Evolutionary conservation across 768 basidiomycete genomes (phyloP).

Genomic region (Tephrocybe sp.): DNA sequence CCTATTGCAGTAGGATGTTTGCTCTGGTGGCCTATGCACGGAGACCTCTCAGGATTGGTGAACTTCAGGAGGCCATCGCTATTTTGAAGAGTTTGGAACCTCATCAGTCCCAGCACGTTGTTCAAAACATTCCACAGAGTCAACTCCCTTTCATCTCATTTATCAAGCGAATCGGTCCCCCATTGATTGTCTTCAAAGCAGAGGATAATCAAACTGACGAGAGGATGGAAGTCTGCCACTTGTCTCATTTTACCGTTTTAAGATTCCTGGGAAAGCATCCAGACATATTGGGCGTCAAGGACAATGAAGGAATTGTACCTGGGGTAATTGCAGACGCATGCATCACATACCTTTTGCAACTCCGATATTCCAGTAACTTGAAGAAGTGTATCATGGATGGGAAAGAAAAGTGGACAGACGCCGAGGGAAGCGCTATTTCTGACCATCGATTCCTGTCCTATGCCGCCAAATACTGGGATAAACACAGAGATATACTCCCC

Average conservation of each 20-base stretch:
- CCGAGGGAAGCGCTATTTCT: neutral
- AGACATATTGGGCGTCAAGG: neutral
- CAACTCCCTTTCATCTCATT: neutral
- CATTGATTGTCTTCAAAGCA: neutral
- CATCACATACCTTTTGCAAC: neutral
- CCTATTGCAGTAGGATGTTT: neutral
- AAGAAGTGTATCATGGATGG: neutral
- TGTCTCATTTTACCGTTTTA: neutral
- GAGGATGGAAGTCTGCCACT: conserved; percentile 1
- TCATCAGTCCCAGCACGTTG: neutral
- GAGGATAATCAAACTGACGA: neutral
- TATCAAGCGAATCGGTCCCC: neutral
- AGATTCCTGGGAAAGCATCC: neutral
- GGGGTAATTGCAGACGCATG: neutral
- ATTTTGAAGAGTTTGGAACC: neutral
- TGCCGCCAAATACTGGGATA: conserved; percentile 1
- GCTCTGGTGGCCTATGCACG: neutral
- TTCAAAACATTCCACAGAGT: neutral
- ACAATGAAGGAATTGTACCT: neutral
- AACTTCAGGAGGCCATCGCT: conserved; percentile 1
- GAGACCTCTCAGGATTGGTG: neutral
- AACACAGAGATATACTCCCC: neutral
- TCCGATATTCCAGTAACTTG: neutral
- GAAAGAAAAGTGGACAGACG: neutral
- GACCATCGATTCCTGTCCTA: conserved; percentile 3